Evolutionary conservation across 768 basidiomycete species (phyloP).

Genomic region (Steccherinum ochraceum): DNA sequence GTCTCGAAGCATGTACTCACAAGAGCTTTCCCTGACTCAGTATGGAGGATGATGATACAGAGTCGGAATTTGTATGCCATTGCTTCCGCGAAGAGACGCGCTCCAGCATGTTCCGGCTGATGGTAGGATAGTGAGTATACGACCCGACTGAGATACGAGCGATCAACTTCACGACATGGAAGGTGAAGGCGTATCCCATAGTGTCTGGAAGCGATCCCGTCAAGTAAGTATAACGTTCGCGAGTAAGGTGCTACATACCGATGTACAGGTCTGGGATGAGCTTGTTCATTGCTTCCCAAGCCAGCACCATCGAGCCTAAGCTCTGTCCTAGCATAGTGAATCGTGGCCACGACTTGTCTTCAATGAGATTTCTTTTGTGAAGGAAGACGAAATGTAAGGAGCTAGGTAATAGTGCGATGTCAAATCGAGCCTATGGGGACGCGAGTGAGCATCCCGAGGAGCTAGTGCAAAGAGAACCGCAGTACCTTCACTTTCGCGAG

Average conservation of each 20-base stretch:
- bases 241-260: conserved; percentile 39
- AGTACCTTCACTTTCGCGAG: conserved; percentile 73
- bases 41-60: conserved; percentile 47
- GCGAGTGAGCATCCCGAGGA: background rate
- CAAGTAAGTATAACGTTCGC: background rate
- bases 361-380: conserved; percentile 59
- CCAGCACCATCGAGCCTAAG: conserved; percentile 78
- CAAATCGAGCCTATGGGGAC: conserved; percentile 62
- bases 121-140: conserved; percentile 96
- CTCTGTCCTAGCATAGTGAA: conserved; percentile 94
- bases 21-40: conserved; percentile 59
- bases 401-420: conserved; percentile 60
- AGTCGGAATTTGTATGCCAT: conserved; percentile 57
- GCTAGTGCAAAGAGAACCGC: background rate
- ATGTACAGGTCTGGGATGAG: conserved; percentile 89
- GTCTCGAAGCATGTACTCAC: conserved; percentile 31
- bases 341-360: conserved; percentile 78
- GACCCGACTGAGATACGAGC: conserved; percentile 72
- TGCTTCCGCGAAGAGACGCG: conserved; percentile 58
- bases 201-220: conserved; percentile 52
- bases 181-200: conserved; percentile 97
- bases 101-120: conserved; percentile 88
- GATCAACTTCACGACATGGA: conserved; percentile 65
- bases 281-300: conserved; percentile 71
- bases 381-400: conserved; percentile 82